Percentiles rank a stretch among this genome's conserved stretches.
Evolutionary conservation across 345 rosid species (phyloP).

Genomic region (Acer saccharum): DNA sequence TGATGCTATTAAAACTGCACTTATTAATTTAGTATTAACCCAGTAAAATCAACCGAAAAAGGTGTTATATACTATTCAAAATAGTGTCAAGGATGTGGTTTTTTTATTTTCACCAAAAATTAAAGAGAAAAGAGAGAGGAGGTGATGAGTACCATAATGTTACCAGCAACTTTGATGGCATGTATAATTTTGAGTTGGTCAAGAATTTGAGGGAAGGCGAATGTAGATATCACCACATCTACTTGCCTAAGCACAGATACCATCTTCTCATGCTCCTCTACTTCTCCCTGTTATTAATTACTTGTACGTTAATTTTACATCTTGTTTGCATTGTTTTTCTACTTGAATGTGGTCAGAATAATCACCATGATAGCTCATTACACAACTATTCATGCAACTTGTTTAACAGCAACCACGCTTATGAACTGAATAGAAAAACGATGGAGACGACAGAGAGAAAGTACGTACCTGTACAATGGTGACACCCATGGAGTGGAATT

Average conservation of each 20-base stretch:
- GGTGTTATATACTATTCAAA: no score
- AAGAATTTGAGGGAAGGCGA: conserved; percentile 30
- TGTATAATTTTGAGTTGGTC: conserved; percentile 43
- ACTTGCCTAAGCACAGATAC: conserved; percentile 29
- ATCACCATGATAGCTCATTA: no score
- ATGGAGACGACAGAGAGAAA: not conserved
- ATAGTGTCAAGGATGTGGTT: no score
- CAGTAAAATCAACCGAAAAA: no score
- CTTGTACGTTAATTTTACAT: not conserved
- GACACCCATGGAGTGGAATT: conserved; percentile 32
- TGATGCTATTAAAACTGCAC: no score
- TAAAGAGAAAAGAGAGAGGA: no score
- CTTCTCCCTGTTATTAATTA: conserved; percentile 31
- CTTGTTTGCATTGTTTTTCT: no score
- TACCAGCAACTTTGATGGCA: conserved; percentile 49
- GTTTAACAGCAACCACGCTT: no score
- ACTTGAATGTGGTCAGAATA: no score
- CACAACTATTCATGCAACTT: not conserved
- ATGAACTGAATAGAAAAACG: not conserved
- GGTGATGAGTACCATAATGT: conserved; percentile 34
- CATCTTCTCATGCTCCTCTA: conserved; percentile 46
- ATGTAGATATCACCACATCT: conserved; percentile 41
- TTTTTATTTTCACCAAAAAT: no score
- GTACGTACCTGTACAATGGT: not conserved
- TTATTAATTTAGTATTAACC: no score